A percentile compares a stretch with the other conserved stretches of the same genome.
phyloP scores from a whole-genome alignment of 179 eudicot species.

The Gypsophila paniculata region DNA sequence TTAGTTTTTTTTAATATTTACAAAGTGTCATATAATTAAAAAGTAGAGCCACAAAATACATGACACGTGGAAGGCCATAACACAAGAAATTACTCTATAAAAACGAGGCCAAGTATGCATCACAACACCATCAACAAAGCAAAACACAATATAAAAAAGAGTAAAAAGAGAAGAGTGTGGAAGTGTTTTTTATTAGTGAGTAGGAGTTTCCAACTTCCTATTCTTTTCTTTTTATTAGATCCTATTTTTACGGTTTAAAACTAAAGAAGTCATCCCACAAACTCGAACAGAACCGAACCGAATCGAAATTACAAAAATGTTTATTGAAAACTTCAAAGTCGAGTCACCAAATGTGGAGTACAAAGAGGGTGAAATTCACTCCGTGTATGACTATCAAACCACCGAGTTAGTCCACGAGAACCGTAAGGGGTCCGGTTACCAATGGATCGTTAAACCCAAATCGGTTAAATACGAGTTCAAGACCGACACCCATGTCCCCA shows the following conservation, averaged over 20 bases:
- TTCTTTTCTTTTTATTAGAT: background rate
- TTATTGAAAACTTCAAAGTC: constrained; percentile 77
- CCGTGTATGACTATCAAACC: constrained; percentile 70
- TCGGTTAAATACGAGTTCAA: constrained; percentile 77
- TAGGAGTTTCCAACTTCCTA: background rate
- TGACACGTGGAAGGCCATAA: constrained; percentile 13
- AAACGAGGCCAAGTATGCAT: background rate
- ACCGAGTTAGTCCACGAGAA: constrained; percentile 87
- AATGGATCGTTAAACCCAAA: constrained; percentile 88
- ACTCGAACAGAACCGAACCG: background rate
- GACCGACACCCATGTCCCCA: constrained; percentile 69
- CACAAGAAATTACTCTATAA: constrained; percentile 8
- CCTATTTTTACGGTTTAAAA: constrained; percentile 13
- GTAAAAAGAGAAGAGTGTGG: background rate
- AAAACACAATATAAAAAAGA: constrained; percentile 1
- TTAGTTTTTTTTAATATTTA: no score
- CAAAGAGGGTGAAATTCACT: constrained; percentile 68
- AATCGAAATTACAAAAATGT: constrained; percentile 38
- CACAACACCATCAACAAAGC: background rate
- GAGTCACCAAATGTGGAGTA: constrained; percentile 86
- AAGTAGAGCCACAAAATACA: background rate
- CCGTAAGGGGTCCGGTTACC: constrained; percentile 63
- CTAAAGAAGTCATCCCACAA: background rate
- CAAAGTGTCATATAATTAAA: no score
- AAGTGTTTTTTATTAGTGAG: constrained; percentile 7